These are phyloP conservation scores for Cladosporium sp. DNA, from an alignment of 2,329 filamentous ascomycete genomes.

Conservation along the genomic window DNA sequence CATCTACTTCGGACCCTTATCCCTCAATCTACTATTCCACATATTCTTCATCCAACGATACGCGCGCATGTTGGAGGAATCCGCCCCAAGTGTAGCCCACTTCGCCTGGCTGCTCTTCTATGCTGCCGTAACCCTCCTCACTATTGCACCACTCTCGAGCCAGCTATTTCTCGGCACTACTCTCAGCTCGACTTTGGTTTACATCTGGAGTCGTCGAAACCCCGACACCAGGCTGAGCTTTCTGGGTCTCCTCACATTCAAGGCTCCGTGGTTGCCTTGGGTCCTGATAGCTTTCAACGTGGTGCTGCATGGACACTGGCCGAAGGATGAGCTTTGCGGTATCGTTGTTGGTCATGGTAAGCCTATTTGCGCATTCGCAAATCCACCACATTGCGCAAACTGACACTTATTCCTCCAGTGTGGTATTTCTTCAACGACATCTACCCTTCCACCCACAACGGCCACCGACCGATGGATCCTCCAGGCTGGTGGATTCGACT, in stretches of 20 bases:
- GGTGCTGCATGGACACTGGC: slow-evolving; percentile 81
- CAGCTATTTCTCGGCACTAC: slow-evolving; percentile 95
- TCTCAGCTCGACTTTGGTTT: slow-evolving; percentile 87
- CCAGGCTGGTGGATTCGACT: slow-evolving; percentile 85
- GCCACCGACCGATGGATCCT: slow-evolving; percentile 80
- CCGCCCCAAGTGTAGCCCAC: slow-evolving; percentile 85
- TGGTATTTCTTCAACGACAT: slow-evolving; percentile 99
- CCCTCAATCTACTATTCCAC: slow-evolving; percentile 91
- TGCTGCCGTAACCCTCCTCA: slow-evolving; percentile 72
- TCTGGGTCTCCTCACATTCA: slow-evolving; percentile 83
- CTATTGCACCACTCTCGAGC: slow-evolving; percentile 79
- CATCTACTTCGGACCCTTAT: slow-evolving; percentile 93
- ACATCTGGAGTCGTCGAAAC: slow-evolving; percentile 96
- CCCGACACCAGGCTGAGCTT: slow-evolving; percentile 80
- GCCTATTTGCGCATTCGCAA: slow-evolving; percentile 23
- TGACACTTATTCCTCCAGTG: slow-evolving; percentile 42
- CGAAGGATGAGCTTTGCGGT: slow-evolving; percentile 94
- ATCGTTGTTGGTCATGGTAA: slow-evolving; percentile 81
- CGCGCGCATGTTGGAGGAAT: slow-evolving; percentile 90
- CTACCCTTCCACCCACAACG: slow-evolving; percentile 84
- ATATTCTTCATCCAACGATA: slow-evolving; percentile 98
- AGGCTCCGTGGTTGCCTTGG: slow-evolving; percentile 92
- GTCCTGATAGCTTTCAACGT: slow-evolving; percentile 91
- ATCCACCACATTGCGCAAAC: background rate
- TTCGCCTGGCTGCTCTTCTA: slow-evolving; percentile 95